Conservation (phyloP, 2,329 filamentous ascomycete species). For the Microascus cirrosus region DNA sequence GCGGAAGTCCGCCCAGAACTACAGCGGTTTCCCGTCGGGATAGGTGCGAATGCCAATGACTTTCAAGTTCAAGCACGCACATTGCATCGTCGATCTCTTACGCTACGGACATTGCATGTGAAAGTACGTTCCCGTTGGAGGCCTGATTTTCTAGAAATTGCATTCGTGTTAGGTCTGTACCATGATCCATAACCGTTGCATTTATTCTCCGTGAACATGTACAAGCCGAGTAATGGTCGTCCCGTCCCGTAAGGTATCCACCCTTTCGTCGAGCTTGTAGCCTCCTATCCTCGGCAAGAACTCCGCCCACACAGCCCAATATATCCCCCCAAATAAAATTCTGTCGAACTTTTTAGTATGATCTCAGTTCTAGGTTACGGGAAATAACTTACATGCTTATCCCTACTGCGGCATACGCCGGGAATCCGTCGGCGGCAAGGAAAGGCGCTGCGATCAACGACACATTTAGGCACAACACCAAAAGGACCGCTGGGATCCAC, state of each 20-base stretch:
- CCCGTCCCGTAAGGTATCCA: slow-evolving; percentile 50
- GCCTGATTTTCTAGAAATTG: too few relatives aligned
- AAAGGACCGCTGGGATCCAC: slow-evolving; percentile 47
- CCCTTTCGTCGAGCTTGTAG: slow-evolving; percentile 52
- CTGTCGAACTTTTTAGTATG: slow-evolving; percentile 20
- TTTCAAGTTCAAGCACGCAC: too few relatives aligned
- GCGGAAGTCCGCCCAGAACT: neutral
- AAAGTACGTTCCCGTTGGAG: too few relatives aligned
- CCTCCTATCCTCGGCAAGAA: slow-evolving; percentile 45
- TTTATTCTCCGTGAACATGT: slow-evolving; percentile 9
- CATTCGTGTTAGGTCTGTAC: too few relatives aligned
- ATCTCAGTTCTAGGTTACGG: neutral
- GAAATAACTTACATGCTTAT: slow-evolving; percentile 32
- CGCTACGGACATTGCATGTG: too few relatives aligned
- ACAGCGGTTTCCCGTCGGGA: neutral
- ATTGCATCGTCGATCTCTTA: too few relatives aligned
- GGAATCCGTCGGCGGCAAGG: slow-evolving; percentile 45
- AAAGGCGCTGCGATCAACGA: slow-evolving; percentile 50
- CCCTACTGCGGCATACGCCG: slow-evolving; percentile 42
- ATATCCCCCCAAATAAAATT: slow-evolving; percentile 45
- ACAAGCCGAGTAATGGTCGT: slow-evolving; percentile 52
- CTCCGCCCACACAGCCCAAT: slow-evolving; percentile 60
- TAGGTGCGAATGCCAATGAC: neutral
- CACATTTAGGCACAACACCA: slow-evolving; percentile 41
- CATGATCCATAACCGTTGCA: neutral